Percentiles rank a stretch among this genome's conserved stretches.
These are phyloP conservation scores for Evansstolkia leycettana DNA, from an alignment of 495 filamentous ascomycete species.

Conservation along the genomic window DNA sequence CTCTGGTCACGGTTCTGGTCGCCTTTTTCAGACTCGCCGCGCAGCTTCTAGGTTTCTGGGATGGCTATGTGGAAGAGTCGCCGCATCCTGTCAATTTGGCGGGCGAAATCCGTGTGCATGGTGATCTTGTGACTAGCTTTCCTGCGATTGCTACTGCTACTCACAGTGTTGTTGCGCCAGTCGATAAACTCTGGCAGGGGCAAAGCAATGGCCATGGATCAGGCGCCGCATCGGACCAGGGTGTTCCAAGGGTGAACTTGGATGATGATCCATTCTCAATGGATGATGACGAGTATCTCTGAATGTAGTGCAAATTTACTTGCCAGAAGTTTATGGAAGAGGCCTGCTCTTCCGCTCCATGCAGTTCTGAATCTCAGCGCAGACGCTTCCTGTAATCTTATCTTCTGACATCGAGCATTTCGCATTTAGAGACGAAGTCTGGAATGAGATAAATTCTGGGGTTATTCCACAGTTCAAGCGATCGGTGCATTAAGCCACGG, in stretches of 20 bases:
- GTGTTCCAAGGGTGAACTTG: no score
- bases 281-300: slow-evolving; percentile 27
- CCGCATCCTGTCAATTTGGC: slow-evolving; percentile 14
- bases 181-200: slow-evolving; percentile 5
- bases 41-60: slow-evolving; percentile 29
- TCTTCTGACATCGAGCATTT: no score
- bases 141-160: slow-evolving; percentile 5
- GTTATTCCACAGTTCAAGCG: no score
- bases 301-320: no score
- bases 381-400: no score
- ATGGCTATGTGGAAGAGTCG: slow-evolving; percentile 31
- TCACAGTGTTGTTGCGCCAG: slow-evolving; percentile 9
- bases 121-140: slow-evolving; percentile 11
- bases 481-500: no score
- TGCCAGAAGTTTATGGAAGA: no score
- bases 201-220: slow-evolving; percentile 1
- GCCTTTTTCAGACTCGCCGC: slow-evolving; percentile 20
- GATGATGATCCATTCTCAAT: slow-evolving; percentile 12
- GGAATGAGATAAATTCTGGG: no score
- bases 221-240: slow-evolving; percentile 5
- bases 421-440: no score
- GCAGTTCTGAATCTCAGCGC: no score
- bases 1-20: slow-evolving; percentile 19
- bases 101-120: slow-evolving; percentile 24
- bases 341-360: no score